Evolutionary conservation across 495 filamentous ascomycete species (phyloP), one percentile per base, ranked within the genome.

Genomic region (Friedmanniomyces endolithicus): DNA sequence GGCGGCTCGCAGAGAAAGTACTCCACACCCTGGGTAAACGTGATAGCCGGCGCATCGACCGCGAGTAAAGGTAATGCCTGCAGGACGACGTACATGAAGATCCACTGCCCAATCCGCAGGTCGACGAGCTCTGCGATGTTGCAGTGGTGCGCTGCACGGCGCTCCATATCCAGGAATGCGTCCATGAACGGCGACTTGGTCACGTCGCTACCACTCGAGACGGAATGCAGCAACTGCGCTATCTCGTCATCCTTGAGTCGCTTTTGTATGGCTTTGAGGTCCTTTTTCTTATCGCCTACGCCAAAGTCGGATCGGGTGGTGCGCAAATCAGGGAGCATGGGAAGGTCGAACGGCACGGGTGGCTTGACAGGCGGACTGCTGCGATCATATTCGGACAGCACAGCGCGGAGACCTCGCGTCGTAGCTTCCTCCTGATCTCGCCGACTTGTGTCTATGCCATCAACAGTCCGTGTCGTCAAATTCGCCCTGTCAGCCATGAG

Each of bases 1-100:
- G 90, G 83, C 11, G 87, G 83, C 65, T 95, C 80, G 69, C 90
- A 97, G n/a, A 97, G 78, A 74, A 96, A 97, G 71, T 97, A 95
- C 67, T 96, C 94, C 11, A 94, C 88, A 3, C 82, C 84, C 27
- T 95, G 81, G 0, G 78, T 85, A 59, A 76, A 90, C 54, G 77
- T 76, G 39, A 95, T 68, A 11, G 80, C 85, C 1, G 86, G 86
- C 2, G 87, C 89, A 70, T 97, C 94, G 24, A 94, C 78, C 1
- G 94, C 85, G 4, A 95, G 73, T 75, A 95, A 80, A 0, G 94
- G 94, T 14, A 97, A 78, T 0, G 88, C 83, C 68, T 98, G 90
- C 12, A 97, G 74, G 14, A 95, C 80, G 23, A 83, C 85, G 67
- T 98, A 97, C 43, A 96, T 73, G 75, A 98, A 94, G 40, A 98